Evolutionary conservation across 2,329 filamentous ascomycete species (phyloP).

Genomic region (Hirsutella rhossiliensis): DNA sequence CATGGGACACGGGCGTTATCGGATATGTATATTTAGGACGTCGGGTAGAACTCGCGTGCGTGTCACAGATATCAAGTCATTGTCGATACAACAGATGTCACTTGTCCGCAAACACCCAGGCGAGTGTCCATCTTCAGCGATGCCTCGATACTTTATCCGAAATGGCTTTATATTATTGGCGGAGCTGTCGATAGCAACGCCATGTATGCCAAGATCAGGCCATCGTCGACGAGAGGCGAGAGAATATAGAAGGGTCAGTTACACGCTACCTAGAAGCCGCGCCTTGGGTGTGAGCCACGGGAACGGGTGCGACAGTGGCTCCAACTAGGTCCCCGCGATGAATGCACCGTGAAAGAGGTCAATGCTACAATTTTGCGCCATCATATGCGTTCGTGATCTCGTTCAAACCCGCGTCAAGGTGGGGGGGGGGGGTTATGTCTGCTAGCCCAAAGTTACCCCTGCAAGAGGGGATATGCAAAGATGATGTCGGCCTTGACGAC

Average conservation of each 20-base stretch:
- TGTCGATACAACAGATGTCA: no score
- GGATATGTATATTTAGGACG: slow-evolving; percentile 22
- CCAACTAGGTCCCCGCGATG: neutral
- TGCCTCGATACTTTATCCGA: neutral
- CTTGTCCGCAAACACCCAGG: no score
- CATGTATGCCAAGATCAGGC: no score
- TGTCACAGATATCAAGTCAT: neutral
- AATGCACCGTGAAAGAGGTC: neutral
- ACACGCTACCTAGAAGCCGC: neutral
- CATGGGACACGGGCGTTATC: slow-evolving; percentile 26
- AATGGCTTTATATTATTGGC: neutral
- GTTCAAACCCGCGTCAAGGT: neutral
- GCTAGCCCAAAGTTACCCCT: no score
- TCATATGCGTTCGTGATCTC: slow-evolving; percentile 4
- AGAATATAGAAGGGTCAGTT: no score
- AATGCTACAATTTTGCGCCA: slow-evolving; percentile 5
- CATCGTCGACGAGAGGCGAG: no score
- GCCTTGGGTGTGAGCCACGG: neutral
- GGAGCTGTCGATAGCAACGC: no score
- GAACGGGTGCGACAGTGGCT: neutral
- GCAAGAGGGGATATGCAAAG: no score
- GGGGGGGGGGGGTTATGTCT: neutral
- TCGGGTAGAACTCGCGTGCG: slow-evolving; percentile 15
- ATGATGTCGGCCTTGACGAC: no score
- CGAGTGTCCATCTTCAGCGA: no score